Evolutionary conservation across 768 basidiomycete genomes (phyloP), one percentile per base, ranked within the genome.

Genomic region (Coprinopsis strossmayeri): DNA sequence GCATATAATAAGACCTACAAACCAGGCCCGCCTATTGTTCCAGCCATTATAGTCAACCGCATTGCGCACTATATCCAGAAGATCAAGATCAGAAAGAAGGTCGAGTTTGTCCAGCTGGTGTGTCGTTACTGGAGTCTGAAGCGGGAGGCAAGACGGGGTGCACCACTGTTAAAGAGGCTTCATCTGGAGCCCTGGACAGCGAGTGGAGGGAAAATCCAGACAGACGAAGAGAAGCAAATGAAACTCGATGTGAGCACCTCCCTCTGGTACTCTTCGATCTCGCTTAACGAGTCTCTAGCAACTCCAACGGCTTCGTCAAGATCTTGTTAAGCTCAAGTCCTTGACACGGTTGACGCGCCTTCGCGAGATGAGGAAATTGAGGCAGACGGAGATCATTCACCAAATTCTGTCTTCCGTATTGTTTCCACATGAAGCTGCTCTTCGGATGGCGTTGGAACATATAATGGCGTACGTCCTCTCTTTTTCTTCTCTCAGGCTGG

Each of bases 131-230:
- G 96, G 96, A 97, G 96, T 66, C 64, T 99, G 64, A 98, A 99
- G 68, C 73, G 96, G 3, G 95, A 98, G 62, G 91, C 82, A 1
- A 77, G 96, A 53, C 67, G 95, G 34, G 96, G 96, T 3, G 96
- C 96, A 7, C 95, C 96, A 10, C 65, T 98, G 52, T 65, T 99
- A 55, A 98, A 98, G 66, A 63, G 96, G 46, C 62, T 99, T 49
- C 93, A 99, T 67, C 70, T 98, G 23, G 95, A 99, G 69, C 95
- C 96, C 0, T 98, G 96, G 96, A 97, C 94, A 0, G 90, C 91
- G 2, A 81, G 77, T 34, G 76, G 81, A 15, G 73, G 74, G 4
- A 79, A 79, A 55, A 62, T 77, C 25, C 76, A 90, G 58, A 89
- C 82, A 3, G 89, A 93, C 17, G 84, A 87, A 52, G 91, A 96